These are phyloP conservation scores for Erodium moschatum DNA, from an alignment of 441 rosid species.

Conservation along the genomic window DNA sequence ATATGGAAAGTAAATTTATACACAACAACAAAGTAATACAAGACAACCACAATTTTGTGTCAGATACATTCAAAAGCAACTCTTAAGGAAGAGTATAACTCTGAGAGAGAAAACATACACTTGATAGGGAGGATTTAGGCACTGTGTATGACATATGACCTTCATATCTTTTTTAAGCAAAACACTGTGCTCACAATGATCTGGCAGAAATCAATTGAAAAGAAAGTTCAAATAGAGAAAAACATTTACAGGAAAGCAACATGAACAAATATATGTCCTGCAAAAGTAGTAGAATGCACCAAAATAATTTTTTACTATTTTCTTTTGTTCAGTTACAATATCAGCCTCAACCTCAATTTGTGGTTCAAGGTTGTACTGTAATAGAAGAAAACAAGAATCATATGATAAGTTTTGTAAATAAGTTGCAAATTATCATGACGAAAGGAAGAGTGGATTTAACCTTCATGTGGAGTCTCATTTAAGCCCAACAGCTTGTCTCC, in stretches of 20 bases:
- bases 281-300: not conserved
- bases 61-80: constrained; percentile 3
- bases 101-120: constrained; percentile 21
- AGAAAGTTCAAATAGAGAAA: not conserved
- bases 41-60: not conserved
- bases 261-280: not conserved
- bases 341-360: not conserved
- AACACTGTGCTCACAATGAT: constrained; percentile 4
- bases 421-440: not conserved
- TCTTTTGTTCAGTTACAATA: constrained; percentile 1
- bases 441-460: not conserved
- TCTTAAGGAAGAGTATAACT: constrained; percentile 6
- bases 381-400: not conserved
- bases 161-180: constrained; percentile 25
- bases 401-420: not conserved
- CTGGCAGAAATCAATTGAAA: constrained; percentile 15
- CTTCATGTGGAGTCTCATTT: not conserved
- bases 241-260: not conserved
- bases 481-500: not conserved
- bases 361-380: not conserved
- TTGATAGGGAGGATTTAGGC: constrained; percentile 24
- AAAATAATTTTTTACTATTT: not conserved
- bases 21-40: not conserved
- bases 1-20: not conserved
- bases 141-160: constrained; percentile 25